Base-by-base conservation (phyloP, 139 green algal genomes). In the Pseudopediastrum boryanum region DNA sequence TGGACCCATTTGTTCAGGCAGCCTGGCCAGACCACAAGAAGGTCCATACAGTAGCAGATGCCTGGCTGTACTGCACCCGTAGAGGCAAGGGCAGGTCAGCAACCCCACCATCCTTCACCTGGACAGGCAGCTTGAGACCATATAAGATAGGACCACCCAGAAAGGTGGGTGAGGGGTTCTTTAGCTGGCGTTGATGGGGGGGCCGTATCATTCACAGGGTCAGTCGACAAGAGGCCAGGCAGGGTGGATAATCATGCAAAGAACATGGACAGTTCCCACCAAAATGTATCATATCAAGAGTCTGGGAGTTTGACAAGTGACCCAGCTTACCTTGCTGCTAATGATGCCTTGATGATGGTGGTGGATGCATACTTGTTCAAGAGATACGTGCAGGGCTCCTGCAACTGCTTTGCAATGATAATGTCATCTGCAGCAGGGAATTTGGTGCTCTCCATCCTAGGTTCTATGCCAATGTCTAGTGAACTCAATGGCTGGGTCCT, bases 101-200 rank as follows among this genome's bases (percentile, higher is more conserved):
- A 6, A 83, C 66, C 8, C 89, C 94, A 81, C 96, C 96, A 0
- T 31, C 83, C 27, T 99, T 94, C 70, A 68, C 82, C 19, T 99
- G 93, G 93, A 98, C 95, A 16, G 96, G 96, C 1, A 38, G 76
- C 3, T 86, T 99, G 50, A 78, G 96, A 63, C 96, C 96, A 0
- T 73, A 86, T 36, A 77, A 80, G 9, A 92, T 98, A 23, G 85
- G 86, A 7, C 94, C 92, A 0, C 73, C 36, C 19, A 82, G 95
- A 6, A 51, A 84, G 79, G 93, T 96, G 80, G 27, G 38, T n/a
- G n/a, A n/a, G n/a, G n/a, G n/a, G n/a, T n/a, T n/a, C n/a, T n/a
- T n/a, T n/a, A n/a, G n/a, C n/a, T n/a, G n/a, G n/a, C n/a, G n/a
- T n/a, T n/a, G n/a, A n/a, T n/a, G n/a, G n/a, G n/a, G 39, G 5